Conservation (phyloP, 1,139 yeast species). For the Suhomyces coccinellae region DNA sequence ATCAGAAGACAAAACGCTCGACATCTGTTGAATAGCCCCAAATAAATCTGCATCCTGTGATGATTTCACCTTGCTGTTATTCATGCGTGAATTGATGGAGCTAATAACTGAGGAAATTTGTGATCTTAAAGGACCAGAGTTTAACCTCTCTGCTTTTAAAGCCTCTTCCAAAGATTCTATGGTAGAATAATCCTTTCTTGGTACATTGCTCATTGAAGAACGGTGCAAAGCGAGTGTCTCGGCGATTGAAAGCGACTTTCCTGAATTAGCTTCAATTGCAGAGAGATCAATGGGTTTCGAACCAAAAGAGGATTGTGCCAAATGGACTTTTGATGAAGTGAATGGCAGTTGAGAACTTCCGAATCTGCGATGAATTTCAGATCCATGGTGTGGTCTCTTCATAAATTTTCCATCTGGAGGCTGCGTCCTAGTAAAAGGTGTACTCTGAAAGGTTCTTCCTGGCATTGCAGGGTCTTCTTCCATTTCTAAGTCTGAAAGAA, state of each 20-base stretch:
- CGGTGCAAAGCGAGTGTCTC: slow-evolving; percentile 63
- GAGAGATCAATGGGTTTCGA: neutral
- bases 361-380: neutral
- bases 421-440: slow-evolving; percentile 3
- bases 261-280: neutral
- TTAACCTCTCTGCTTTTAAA: slow-evolving; percentile 21
- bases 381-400: slow-evolving; percentile 2
- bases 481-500: slow-evolving; percentile 51
- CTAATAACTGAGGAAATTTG: slow-evolving; percentile 33
- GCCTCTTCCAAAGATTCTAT: slow-evolving; percentile 28
- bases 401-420: slow-evolving; percentile 2
- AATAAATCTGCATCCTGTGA: slow-evolving; percentile 31
- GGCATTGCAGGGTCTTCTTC: slow-evolving; percentile 19
- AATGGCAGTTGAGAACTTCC: neutral
- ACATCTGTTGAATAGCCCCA: slow-evolving; percentile 44
- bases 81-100: slow-evolving; percentile 15
- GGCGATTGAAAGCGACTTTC: slow-evolving; percentile 54
- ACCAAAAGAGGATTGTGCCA: neutral
- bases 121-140: slow-evolving; percentile 22
- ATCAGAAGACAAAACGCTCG: slow-evolving; percentile 30
- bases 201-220: slow-evolving; percentile 33
- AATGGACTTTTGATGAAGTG: neutral
- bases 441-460: neutral
- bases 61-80: slow-evolving; percentile 13
- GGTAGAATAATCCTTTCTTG: slow-evolving; percentile 30